phyloP scores from a whole-genome alignment of 192 early-diverging fungal species.

The Coemansia biformis region DNA sequence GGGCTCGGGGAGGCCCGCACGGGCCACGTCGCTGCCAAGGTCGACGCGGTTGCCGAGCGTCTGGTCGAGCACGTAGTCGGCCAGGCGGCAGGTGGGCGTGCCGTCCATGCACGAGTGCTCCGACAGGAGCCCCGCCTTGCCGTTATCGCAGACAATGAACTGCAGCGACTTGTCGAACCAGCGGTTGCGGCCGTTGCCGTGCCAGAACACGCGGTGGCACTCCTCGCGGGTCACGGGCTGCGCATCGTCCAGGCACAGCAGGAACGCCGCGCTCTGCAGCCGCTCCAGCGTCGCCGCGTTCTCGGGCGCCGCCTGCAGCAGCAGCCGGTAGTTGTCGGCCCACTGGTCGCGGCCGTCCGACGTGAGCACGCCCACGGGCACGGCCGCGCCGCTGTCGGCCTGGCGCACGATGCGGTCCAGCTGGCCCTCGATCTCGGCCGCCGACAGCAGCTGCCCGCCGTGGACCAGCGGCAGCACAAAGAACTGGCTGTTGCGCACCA shows the following conservation, averaged over 20 bases:
- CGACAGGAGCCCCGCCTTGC: slow-evolving; percentile 90
- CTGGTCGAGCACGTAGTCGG: slow-evolving; percentile 68
- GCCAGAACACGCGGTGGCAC: slow-evolving; percentile 84
- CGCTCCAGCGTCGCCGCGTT: slow-evolving; percentile 71
- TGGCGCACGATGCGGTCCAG: slow-evolving; percentile 59
- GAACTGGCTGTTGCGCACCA: slow-evolving; percentile 90
- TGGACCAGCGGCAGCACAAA: slow-evolving; percentile 68
- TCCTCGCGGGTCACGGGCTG: slow-evolving; percentile 86
- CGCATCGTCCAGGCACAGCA: slow-evolving; percentile 85
- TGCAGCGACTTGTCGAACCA: slow-evolving; percentile 97
- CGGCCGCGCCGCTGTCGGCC: slow-evolving; percentile 64
- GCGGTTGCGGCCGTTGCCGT: slow-evolving; percentile 93
- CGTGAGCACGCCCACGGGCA: slow-evolving; percentile 81
- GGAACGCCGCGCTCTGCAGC: slow-evolving; percentile 83
- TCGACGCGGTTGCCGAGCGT: slow-evolving; percentile 62
- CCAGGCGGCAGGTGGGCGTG: slow-evolving; percentile 81
- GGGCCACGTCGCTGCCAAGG: slow-evolving; percentile 57
- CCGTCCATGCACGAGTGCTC: slow-evolving; percentile 97
- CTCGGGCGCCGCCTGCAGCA: slow-evolving; percentile 59
- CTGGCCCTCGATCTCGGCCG: slow-evolving; percentile 78
- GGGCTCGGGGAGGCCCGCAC: slow-evolving; percentile 60
- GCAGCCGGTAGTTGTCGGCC: slow-evolving; percentile 72
- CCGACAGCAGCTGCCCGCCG: slow-evolving; percentile 74
- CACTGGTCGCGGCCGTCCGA: slow-evolving; percentile 92
- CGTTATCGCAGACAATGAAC: slow-evolving; percentile 97